Evolutionary conservation across 345 rosid species (phyloP).

Genomic region (Lenwebbia sp.): DNA sequence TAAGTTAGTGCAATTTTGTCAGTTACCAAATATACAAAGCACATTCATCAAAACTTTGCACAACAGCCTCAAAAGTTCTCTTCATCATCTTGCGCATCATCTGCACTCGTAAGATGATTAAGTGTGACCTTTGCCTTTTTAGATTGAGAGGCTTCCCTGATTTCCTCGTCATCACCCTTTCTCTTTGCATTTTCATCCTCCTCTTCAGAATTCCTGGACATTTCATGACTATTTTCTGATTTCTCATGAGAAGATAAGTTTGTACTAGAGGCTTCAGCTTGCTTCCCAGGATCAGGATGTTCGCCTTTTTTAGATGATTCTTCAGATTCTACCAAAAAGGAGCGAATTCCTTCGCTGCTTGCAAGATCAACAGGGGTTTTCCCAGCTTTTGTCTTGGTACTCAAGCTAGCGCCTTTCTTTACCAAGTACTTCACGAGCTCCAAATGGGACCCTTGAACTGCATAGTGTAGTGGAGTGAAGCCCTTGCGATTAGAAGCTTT

Average conservation of each 20-base stretch:
- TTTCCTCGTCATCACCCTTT: conserved; percentile 26
- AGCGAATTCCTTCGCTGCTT: conserved; percentile 33
- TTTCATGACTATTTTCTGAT: conserved; percentile 3
- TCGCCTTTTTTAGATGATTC: conserved; percentile 24
- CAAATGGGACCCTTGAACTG: conserved; percentile 81
- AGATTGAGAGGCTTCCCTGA: conserved; percentile 19
- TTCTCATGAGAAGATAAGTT: background rate
- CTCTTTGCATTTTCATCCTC: conserved; percentile 32
- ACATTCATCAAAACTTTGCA: background rate
- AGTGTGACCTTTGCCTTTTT: conserved; percentile 61
- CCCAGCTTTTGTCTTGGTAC: conserved; percentile 67
- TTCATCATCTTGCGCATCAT: conserved; percentile 44
- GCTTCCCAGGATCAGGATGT: conserved; percentile 11
- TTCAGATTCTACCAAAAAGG: conserved; percentile 46
- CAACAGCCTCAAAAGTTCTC: background rate
- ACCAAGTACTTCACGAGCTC: conserved; percentile 68
- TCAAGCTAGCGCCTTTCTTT: conserved; percentile 60
- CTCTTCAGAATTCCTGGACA: background rate
- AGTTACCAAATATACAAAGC: background rate
- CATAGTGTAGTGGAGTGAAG: conserved; percentile 80
- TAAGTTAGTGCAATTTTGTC: background rate
- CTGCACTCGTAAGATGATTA: conserved; percentile 51
- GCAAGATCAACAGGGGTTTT: conserved; percentile 77
- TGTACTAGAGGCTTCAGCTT: conserved; percentile 11
- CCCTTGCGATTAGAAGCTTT: conserved; percentile 77